Percentiles rank a stretch among this genome's conserved stretches.
Evolutionary conservation across 495 filamentous ascomycete species (phyloP).

Genomic region (Articulospora tetracladia): DNA sequence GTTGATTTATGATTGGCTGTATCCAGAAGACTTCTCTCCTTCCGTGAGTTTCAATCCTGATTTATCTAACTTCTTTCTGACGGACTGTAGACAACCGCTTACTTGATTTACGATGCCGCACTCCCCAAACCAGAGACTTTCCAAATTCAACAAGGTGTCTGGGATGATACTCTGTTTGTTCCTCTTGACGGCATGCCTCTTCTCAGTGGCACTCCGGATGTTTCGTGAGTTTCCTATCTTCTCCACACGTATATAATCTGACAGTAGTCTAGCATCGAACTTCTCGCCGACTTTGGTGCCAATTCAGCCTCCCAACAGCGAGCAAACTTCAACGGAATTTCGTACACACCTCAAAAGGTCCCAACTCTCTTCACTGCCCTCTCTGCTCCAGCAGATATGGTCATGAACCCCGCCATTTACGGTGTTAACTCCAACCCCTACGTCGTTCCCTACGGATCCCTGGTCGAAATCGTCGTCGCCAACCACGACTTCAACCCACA

Average conservation of each 20-base stretch:
- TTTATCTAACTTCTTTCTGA: background rate
- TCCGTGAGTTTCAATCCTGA: too few relatives aligned
- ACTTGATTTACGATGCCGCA: conserved; percentile 6
- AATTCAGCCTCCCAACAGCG: conserved; percentile 1
- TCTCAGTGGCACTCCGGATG: background rate
- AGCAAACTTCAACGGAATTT: conserved; percentile 69
- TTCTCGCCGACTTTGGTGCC: background rate
- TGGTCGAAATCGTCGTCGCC: conserved; percentile 77
- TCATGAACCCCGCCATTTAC: conserved; percentile 60
- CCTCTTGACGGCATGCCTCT: background rate
- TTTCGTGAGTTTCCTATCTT: background rate
- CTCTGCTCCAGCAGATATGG: conserved; percentile 44
- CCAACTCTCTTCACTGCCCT: conserved; percentile 76
- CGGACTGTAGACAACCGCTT: background rate
- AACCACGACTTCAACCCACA: conserved; percentile 63
- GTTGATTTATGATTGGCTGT: conserved; percentile 6
- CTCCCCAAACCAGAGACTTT: background rate
- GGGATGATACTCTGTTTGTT: background rate
- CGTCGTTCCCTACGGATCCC: conserved; percentile 57
- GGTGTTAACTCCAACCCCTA: conserved; percentile 62
- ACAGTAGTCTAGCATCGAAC: background rate
- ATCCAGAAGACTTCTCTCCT: background rate
- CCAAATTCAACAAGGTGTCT: background rate
- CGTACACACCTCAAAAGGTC: conserved; percentile 68
- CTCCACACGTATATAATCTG: background rate